These are phyloP conservation scores for Globisporangium alternatum DNA, from an alignment of 352 stramenopile genomes.

Conservation along the genomic window DNA sequence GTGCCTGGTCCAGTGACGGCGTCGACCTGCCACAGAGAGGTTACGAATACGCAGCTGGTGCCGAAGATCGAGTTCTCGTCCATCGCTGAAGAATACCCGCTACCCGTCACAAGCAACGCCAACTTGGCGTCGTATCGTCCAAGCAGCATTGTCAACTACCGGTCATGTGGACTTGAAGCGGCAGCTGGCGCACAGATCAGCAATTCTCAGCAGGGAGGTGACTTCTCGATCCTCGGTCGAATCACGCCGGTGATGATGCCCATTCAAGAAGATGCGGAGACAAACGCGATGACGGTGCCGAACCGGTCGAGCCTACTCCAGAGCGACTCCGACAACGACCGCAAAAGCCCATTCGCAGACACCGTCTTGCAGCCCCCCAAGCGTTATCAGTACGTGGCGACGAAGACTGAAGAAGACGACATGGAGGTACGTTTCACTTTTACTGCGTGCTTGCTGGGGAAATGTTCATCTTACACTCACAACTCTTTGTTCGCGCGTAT, in stretches of 20 bases:
- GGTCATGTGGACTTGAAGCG: slow-evolving; percentile 11
- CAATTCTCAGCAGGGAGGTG: not conserved
- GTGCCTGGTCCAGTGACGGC: slow-evolving; percentile 20
- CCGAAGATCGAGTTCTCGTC: slow-evolving; percentile 49
- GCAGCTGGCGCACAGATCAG: slow-evolving; percentile 9
- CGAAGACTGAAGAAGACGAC: slow-evolving; percentile 63
- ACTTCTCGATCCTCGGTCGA: slow-evolving; percentile 1
- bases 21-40: slow-evolving; percentile 14
- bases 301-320: slow-evolving; percentile 40
- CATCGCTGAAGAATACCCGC: slow-evolving; percentile 52
- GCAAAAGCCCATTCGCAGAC: slow-evolving; percentile 28
- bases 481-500: not conserved
- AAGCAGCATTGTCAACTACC: slow-evolving; percentile 7
- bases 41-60: slow-evolving; percentile 25
- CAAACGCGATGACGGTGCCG: slow-evolving; percentile 55
- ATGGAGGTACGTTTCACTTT: slow-evolving; percentile 51
- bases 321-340: slow-evolving; percentile 41
- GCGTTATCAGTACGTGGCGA: slow-evolving; percentile 55
- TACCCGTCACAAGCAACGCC: slow-evolving; percentile 37
- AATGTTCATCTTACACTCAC: not conserved
- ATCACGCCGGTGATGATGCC: slow-evolving; percentile 11
- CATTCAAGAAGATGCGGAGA: slow-evolving; percentile 19
- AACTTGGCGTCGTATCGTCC: slow-evolving; percentile 21
- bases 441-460: not conserved
- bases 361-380: slow-evolving; percentile 32